These are phyloP conservation scores for Talaromyces proteolyticus DNA, from an alignment of 495 filamentous ascomycete species.

Conservation along the genomic window DNA sequence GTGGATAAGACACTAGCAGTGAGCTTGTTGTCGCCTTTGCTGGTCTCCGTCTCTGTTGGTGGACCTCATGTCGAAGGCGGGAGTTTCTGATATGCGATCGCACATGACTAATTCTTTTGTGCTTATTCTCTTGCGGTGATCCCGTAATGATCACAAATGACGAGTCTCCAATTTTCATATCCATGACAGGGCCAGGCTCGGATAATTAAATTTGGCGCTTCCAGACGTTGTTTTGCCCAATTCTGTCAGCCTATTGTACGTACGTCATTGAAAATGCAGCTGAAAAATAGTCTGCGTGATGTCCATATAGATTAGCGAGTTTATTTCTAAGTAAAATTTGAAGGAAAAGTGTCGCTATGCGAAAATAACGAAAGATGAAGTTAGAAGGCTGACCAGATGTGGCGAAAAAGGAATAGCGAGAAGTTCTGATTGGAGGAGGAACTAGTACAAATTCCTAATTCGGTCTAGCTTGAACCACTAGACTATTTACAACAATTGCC, in stretches of 20 bases:
- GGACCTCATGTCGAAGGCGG: not conserved
- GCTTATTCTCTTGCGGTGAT: constrained; percentile 9
- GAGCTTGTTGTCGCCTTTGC: not conserved
- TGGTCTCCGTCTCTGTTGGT: not conserved
- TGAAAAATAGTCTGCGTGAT: too few species aligned
- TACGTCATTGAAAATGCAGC: too few species aligned
- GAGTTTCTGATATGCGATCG: constrained; percentile 4
- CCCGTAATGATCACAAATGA: constrained; percentile 15
- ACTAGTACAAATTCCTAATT: constrained; percentile 13
- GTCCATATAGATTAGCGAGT: too few species aligned
- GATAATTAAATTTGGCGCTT: too few species aligned
- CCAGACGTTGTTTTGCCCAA: too few species aligned
- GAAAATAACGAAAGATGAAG: too few species aligned
- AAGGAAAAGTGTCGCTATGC: too few species aligned
- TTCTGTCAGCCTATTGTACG: too few species aligned
- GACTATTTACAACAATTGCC: constrained; percentile 4
- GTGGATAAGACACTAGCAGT: not conserved
- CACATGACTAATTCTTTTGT: constrained; percentile 12
- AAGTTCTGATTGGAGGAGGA: constrained; percentile 1
- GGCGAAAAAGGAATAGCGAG: not conserved
- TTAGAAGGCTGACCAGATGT: not conserved
- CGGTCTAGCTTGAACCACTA: constrained; percentile 1
- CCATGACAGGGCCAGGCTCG: too few species aligned
- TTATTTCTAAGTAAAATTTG: too few species aligned
- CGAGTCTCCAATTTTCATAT: not conserved